phyloP scores from a whole-genome alignment of 345 rosid genomes.

The Ceriops decandra region DNA sequence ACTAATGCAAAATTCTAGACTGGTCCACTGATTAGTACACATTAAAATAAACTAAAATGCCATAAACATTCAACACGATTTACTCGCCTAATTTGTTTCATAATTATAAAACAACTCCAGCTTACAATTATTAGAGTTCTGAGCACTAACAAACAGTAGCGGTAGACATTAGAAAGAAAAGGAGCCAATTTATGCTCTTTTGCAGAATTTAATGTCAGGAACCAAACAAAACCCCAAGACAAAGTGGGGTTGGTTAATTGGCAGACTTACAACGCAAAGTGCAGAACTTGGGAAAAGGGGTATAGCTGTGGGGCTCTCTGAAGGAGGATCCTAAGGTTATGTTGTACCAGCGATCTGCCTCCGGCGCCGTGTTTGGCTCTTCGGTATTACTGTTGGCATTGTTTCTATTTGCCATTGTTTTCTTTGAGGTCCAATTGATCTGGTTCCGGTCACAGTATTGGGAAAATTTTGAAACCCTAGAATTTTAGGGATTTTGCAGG shows the following conservation, averaged over 20 bases:
- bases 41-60: no score
- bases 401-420: constrained; percentile 10
- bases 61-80: no score
- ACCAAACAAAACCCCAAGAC: background rate
- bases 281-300: constrained; percentile 16
- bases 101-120: no score
- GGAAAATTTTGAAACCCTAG: background rate
- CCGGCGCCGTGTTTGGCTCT: constrained; percentile 17
- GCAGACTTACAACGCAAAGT: constrained; percentile 22
- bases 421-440: background rate
- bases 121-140: no score
- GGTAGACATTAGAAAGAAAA: no score
- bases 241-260: no score
- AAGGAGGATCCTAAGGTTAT: constrained; percentile 21
- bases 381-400: constrained; percentile 3
- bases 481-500: constrained; percentile 13
- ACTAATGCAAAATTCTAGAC: no score
- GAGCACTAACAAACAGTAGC: no score
- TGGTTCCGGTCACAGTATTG: background rate
- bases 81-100: no score
- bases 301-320: constrained; percentile 2
- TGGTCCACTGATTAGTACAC: no score
- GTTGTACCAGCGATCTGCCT: constrained; percentile 24
- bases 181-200: no score
- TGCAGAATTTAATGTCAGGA: background rate